Percentiles rank a stretch among this genome's conserved stretches.
These are phyloP conservation scores for Purpureocillium lavendulum DNA, from an alignment of 2,329 filamentous ascomycete genomes.

Conservation along the genomic window DNA sequence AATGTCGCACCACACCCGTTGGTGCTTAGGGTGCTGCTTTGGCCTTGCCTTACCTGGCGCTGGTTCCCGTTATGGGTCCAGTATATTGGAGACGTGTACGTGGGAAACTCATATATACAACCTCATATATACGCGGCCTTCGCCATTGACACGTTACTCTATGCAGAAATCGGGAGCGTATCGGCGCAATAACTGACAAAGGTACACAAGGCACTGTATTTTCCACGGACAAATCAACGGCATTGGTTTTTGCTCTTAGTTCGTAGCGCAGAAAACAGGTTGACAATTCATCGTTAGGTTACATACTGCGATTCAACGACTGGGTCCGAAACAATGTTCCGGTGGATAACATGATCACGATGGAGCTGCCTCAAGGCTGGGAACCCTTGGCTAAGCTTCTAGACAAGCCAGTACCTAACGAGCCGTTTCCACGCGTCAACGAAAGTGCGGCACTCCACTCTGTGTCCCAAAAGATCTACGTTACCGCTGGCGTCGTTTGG, in stretches of 20 bases:
- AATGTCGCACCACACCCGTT: background rate
- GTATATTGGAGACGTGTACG: background rate
- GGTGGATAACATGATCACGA: background rate
- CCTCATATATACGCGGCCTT: background rate
- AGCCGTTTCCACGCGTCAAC: background rate
- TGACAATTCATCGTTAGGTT: background rate
- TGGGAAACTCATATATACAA: background rate
- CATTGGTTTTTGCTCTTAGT: background rate
- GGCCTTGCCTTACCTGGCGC: conserved; percentile 8
- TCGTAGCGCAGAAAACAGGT: too few species aligned
- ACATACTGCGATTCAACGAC: conserved; percentile 1
- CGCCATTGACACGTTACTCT: background rate
- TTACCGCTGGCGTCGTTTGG: too few species aligned
- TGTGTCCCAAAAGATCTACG: too few species aligned
- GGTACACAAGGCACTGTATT: background rate
- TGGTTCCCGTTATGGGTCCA: conserved; percentile 1
- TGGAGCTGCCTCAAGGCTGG: background rate
- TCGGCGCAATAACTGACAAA: too few species aligned
- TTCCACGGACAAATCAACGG: background rate
- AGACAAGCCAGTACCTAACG: background rate
- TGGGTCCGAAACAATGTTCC: background rate
- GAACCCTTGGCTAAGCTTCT: background rate
- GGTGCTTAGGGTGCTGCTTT: conserved; percentile 5
- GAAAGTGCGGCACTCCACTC: too few species aligned
- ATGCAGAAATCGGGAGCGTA: conserved; percentile 1